A percentile compares a stretch with the other conserved stretches of the same genome.
Evolutionary conservation across 2,329 filamentous ascomycete genomes (phyloP).

Genomic region (Microascus cirrosus): DNA sequence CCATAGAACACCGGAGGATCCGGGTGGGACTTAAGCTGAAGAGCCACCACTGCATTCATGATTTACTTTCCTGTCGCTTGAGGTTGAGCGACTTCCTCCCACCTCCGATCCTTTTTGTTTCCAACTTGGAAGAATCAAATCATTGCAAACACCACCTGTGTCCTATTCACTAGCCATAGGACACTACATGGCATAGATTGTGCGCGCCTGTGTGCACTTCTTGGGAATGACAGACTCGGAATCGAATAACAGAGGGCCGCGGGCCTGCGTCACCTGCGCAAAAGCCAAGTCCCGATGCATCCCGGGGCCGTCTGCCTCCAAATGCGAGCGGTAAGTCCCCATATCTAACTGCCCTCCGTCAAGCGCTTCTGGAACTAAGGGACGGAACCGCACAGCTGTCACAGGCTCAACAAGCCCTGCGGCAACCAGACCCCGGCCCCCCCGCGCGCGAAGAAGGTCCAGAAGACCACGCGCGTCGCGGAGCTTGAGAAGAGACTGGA

Average conservation of each 20-base stretch:
- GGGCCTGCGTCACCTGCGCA: conserved; percentile 38
- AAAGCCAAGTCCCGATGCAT: conserved; percentile 41
- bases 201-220: background rate
- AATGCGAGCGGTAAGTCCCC: conserved; percentile 33
- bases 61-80: too few relatives aligned
- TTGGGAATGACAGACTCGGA: background rate
- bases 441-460: conserved; percentile 32
- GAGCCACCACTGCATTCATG: background rate
- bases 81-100: too few relatives aligned
- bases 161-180: background rate
- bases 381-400: conserved; percentile 26
- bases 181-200: background rate
- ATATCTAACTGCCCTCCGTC: background rate
- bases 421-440: conserved; percentile 34
- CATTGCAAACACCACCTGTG: background rate
- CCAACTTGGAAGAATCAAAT: background rate
- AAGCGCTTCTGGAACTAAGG: background rate
- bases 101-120: too few relatives aligned
- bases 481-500: conserved; percentile 38
- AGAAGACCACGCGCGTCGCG: conserved; percentile 35
- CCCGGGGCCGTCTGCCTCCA: conserved; percentile 24
- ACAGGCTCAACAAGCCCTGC: conserved; percentile 35
- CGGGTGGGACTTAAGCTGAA: background rate
- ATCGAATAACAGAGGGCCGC: conserved; percentile 25
- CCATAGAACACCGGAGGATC: background rate